phyloP scores from a whole-genome alignment of 2,329 filamentous ascomycete species.

The Paraphaeosphaeria minitans region DNA sequence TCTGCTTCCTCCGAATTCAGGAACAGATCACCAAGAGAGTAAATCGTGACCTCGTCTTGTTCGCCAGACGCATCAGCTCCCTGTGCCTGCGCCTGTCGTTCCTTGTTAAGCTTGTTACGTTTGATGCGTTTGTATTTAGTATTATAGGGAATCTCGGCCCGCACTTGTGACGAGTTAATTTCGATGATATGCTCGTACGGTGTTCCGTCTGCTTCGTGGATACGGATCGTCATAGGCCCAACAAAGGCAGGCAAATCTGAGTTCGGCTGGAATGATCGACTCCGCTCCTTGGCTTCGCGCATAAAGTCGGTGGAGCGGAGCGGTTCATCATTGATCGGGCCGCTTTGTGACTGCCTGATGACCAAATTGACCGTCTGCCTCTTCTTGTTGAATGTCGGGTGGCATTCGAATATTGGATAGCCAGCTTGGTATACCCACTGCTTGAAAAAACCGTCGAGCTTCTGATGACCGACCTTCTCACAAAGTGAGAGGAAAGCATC shows the following conservation, averaged over 20 bases:
- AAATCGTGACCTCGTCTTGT: constrained; percentile 82
- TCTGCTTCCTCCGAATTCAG: constrained; percentile 79
- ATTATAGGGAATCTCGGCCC: constrained; percentile 96
- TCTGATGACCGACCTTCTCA: constrained; percentile 85
- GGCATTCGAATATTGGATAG: constrained; percentile 84
- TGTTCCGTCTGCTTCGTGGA: constrained; percentile 97
- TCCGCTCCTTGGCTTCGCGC: constrained; percentile 80
- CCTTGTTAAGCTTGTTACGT: constrained; percentile 80
- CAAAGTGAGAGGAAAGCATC: constrained; percentile 81
- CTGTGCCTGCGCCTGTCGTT: constrained; percentile 68
- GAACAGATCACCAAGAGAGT: constrained; percentile 90
- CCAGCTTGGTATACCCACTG: constrained; percentile 92
- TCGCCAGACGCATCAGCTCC: constrained; percentile 68
- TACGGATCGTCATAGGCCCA: constrained; percentile 95
- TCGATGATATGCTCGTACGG: constrained; percentile 98
- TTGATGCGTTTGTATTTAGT: constrained; percentile 99
- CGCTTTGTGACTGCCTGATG: constrained; percentile 67
- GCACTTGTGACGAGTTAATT: constrained; percentile 83
- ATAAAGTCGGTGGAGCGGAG: constrained; percentile 79
- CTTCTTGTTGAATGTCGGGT: constrained; percentile 96
- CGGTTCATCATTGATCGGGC: constrained; percentile 34
- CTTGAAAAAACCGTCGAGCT: constrained; percentile 87
- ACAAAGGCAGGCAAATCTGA: constrained; percentile 82
- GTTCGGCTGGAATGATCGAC: constrained; percentile 70
- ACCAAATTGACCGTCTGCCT: constrained; percentile 91